These are phyloP conservation scores for Ustilago vetiveriae DNA, from an alignment of 1,284 basidiomycete species.

Conservation along the genomic window DNA sequence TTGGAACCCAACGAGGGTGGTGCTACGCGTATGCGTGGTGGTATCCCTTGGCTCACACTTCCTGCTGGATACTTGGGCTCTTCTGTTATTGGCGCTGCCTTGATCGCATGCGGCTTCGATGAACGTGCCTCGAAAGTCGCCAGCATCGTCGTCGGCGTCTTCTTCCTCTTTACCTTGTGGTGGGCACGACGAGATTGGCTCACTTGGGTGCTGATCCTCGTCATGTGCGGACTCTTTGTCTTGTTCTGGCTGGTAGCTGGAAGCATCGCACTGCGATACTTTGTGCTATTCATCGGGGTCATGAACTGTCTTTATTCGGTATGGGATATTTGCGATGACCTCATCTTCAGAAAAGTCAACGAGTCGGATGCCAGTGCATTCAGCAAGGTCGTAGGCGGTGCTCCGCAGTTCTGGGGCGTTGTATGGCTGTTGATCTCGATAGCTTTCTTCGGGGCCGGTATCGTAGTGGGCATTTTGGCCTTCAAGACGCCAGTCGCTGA, in stretches of 20 bases:
- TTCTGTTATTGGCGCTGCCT: conserved; percentile 81
- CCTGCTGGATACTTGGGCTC: conserved; percentile 77
- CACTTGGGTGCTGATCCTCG: conserved; percentile 60
- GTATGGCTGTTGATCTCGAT: conserved; percentile 87
- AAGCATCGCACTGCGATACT: conserved; percentile 67
- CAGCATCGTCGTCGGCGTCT: conserved; percentile 80
- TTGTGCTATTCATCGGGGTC: conserved; percentile 83
- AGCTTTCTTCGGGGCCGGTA: conserved; percentile 81
- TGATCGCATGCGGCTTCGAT: conserved; percentile 90
- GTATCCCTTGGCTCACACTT: conserved; percentile 83
- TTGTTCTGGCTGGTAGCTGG: conserved; percentile 51
- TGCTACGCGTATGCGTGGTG: conserved; percentile 90
- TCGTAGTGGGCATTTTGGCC: conserved; percentile 70
- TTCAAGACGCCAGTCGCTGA: conserved; percentile 59
- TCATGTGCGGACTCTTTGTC: conserved; percentile 60
- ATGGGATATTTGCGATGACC: conserved; percentile 75
- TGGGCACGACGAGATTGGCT: conserved; percentile 81
- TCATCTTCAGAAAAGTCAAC: conserved; percentile 77
- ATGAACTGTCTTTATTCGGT: conserved; percentile 65
- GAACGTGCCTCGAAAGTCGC: conserved; percentile 92
- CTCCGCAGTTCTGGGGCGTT: conserved; percentile 71
- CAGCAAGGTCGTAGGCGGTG: conserved; percentile 81
- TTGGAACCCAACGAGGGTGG: conserved; percentile 81
- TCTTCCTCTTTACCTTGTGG: conserved; percentile 93
- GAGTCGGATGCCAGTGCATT: conserved; percentile 90